Base-by-base conservation (phyloP, 768 basidiomycete species). In the Leccinum uliginosum region DNA sequence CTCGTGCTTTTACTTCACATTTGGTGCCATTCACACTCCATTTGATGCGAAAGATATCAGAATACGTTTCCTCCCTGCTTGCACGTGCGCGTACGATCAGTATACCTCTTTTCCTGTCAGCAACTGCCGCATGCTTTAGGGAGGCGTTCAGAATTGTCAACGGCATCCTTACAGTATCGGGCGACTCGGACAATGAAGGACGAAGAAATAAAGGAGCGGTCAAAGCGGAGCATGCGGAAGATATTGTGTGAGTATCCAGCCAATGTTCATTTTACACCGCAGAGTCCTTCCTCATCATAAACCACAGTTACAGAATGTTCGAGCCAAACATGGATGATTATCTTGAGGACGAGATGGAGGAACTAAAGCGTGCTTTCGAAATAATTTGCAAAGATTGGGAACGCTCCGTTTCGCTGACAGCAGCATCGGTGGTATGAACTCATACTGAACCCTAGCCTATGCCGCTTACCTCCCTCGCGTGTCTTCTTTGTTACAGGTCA, bases 281-380 rank as follows among this genome's bases (percentile, higher is more conserved):
- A 29, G 11, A 19, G 17, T 52, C 47, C 14, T 5, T 26, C 14
- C 48, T 59, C n/a, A 61, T 45, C 14, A 17, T 19, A 26, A n/a
- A 47, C 10, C 55, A 23, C 63, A 95, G 93, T 12, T 96, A 92
- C 70, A 83, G 80, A 47, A 97, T 98, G 93, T 98, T 98, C 63
- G 95, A 98, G 71, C 77, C 81, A 10, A 90, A 95, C 69, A 97
- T 98, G 92, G 95, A 97, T 67, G 95, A 98, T 66, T 98, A 98
- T 65, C 85, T 98, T 3, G 89, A 93, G 58, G 93, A 98, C 67
- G 96, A 99, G 70, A 80, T 88, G 6, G 95, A 97, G 56, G 81
- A 80, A 57, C 79, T 92, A 50, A 93, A 93, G 65, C 79, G 78
- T 5, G 75, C 80, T 0, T 83, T 97, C 54, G 89, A 91, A 30